These are phyloP conservation scores for Colletotrichum sp. DNA, from an alignment of 2,329 filamentous ascomycete genomes.

Conservation along the genomic window DNA sequence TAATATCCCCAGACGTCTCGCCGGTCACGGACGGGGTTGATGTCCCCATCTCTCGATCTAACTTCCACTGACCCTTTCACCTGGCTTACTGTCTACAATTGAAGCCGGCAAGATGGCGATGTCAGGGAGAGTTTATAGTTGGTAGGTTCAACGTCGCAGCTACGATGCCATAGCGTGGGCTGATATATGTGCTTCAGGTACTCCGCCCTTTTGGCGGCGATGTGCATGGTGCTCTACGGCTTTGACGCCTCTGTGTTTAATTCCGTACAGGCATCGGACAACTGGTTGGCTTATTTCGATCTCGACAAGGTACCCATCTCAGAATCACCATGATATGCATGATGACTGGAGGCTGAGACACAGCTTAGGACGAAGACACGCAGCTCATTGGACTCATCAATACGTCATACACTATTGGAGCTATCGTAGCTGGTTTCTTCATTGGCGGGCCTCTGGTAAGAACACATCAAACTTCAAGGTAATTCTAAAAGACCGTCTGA, in stretches of 20 bases:
- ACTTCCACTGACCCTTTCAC: background rate
- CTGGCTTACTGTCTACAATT: background rate
- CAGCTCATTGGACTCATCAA: slow-evolving; percentile 60
- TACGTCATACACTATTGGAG: slow-evolving; percentile 73
- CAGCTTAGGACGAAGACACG: slow-evolving; percentile 36
- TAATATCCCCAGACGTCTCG: background rate
- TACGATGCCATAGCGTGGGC: background rate
- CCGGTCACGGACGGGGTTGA: background rate
- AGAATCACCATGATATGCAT: background rate
- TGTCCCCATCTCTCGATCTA: background rate
- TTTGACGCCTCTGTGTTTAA: slow-evolving; percentile 65
- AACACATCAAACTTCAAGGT: background rate
- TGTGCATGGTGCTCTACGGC: slow-evolving; percentile 77
- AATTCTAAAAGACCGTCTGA: background rate
- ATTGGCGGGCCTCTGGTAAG: slow-evolving; percentile 64
- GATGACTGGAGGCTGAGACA: background rate
- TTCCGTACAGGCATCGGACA: slow-evolving; percentile 69
- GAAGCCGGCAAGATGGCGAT: background rate
- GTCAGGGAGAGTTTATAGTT: background rate
- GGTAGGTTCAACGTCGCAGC: background rate
- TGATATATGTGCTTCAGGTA: slow-evolving; percentile 37
- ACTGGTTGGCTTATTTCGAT: slow-evolving; percentile 71
- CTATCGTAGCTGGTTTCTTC: slow-evolving; percentile 75
- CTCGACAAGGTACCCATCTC: slow-evolving; percentile 33
- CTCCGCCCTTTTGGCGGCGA: slow-evolving; percentile 71